These are phyloP conservation scores for Sporisorium scitamineum DNA, from an alignment of 1,284 basidiomycete species.

Conservation along the genomic window DNA sequence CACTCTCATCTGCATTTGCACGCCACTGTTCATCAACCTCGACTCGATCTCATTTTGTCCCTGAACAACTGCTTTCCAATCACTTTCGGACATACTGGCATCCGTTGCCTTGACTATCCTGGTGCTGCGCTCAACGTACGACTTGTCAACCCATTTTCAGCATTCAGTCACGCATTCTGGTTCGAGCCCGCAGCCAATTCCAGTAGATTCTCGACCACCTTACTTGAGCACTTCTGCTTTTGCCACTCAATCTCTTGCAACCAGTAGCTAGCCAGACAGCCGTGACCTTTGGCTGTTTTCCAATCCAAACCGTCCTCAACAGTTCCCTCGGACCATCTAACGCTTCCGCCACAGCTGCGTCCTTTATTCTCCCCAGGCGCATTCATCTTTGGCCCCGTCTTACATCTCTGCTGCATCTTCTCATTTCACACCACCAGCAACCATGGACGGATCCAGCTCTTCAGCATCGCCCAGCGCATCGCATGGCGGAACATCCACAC, in stretches of 20 bases:
- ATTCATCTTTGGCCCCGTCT: not conserved
- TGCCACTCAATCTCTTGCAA: not conserved
- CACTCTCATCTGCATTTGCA: not conserved
- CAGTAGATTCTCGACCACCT: not conserved
- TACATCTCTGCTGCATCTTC: constrained; percentile 1
- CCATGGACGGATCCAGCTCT: constrained; percentile 33
- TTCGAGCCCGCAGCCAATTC: no score
- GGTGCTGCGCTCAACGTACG: not conserved
- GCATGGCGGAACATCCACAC: constrained; percentile 22
- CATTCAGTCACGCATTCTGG: not conserved
- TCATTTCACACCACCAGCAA: not conserved
- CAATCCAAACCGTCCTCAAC: not conserved
- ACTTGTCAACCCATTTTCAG: not conserved
- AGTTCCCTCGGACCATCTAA: not conserved
- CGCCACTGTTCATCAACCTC: not conserved
- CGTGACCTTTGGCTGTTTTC: not conserved
- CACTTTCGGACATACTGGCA: not conserved
- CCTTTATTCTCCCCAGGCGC: not conserved
- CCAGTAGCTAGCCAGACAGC: not conserved
- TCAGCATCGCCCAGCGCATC: constrained; percentile 35
- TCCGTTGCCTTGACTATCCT: not conserved
- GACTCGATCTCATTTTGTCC: not conserved
- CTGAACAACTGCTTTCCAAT: not conserved
- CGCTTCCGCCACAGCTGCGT: not conserved
- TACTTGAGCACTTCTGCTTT: not conserved